Percentiles rank a stretch among this genome's conserved stretches.
These are phyloP conservation scores for Aphanomyces cochlioides DNA, from an alignment of 352 stramenopile genomes.

Conservation along the genomic window DNA sequence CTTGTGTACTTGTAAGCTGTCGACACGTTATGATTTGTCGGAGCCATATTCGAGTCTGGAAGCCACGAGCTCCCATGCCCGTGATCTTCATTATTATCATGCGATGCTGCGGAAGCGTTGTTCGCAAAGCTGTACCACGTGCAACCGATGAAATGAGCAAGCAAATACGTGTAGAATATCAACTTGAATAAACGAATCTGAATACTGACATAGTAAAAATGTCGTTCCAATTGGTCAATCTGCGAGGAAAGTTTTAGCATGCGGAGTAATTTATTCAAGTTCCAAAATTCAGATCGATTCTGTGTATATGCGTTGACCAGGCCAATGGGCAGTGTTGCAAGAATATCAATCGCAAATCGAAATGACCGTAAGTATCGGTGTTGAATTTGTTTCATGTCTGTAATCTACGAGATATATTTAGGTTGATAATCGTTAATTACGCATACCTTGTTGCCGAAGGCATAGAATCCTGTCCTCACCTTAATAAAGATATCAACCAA, in stretches of 20 bases:
- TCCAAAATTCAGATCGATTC: slow-evolving; percentile 40
- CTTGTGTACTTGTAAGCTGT: slow-evolving; percentile 43
- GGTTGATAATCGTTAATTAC: neutral
- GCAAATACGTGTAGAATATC: slow-evolving; percentile 44
- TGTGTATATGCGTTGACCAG: slow-evolving; percentile 39
- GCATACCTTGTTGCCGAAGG: slow-evolving; percentile 57
- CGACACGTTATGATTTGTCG: slow-evolving; percentile 2
- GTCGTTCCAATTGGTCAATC: slow-evolving; percentile 37
- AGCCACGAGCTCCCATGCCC: slow-evolving; percentile 7
- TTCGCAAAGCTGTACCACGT: slow-evolving; percentile 59
- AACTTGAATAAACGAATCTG: slow-evolving; percentile 48
- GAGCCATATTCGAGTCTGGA: slow-evolving; percentile 7
- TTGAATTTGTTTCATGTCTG: slow-evolving; percentile 43
- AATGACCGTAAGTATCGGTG: slow-evolving; percentile 43
- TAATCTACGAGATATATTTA: slow-evolving; percentile 32
- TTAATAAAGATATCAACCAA: slow-evolving; percentile 47
- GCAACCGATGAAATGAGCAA: slow-evolving; percentile 50
- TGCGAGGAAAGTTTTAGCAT: slow-evolving; percentile 33
- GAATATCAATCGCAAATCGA: slow-evolving; percentile 36
- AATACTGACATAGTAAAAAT: slow-evolving; percentile 44
- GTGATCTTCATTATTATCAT: neutral
- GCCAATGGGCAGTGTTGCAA: slow-evolving; percentile 47
- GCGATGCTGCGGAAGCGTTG: neutral
- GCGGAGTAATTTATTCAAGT: slow-evolving; percentile 54
- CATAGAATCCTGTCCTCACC: slow-evolving; percentile 50